phyloP scores from a whole-genome alignment of 2,329 filamentous ascomycete genomes.

The Fusarium miscanthi region DNA sequence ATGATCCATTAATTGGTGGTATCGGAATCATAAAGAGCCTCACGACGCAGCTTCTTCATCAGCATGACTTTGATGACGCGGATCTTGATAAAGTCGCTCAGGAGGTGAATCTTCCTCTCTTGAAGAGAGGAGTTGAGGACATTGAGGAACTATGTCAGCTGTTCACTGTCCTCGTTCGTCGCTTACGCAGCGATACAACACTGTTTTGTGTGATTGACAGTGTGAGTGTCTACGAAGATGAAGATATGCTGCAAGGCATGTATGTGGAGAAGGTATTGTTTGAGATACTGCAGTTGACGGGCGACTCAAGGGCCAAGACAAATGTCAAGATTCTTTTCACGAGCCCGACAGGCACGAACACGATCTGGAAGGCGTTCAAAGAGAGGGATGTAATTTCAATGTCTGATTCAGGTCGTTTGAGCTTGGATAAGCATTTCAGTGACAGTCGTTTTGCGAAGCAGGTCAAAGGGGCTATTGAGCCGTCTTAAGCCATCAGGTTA shows the following conservation, averaged over 20 bases:
- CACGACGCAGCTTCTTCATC: fast-evolving
- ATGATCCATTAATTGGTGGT: fast-evolving
- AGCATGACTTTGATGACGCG: background rate
- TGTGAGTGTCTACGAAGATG: background rate
- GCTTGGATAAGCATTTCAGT: background rate
- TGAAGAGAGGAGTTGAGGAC: background rate
- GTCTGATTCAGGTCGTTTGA: background rate
- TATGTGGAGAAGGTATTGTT: background rate
- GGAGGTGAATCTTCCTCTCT: background rate
- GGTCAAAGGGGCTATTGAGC: fast-evolving
- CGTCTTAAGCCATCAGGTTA: background rate
- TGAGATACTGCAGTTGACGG: background rate
- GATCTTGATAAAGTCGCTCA: background rate
- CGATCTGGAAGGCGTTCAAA: background rate
- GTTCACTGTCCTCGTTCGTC: fast-evolving
- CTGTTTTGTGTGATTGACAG: background rate
- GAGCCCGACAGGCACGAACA: background rate
- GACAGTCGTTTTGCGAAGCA: background rate
- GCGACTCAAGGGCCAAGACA: background rate
- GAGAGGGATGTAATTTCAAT: background rate
- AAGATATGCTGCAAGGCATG: fast-evolving
- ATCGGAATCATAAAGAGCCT: background rate
- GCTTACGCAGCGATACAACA: background rate
- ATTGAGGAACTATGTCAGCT: fast-evolving
- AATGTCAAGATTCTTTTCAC: background rate